phyloP scores from a whole-genome alignment of 306 rosid genomes.

The Prunus mongolica region DNA sequence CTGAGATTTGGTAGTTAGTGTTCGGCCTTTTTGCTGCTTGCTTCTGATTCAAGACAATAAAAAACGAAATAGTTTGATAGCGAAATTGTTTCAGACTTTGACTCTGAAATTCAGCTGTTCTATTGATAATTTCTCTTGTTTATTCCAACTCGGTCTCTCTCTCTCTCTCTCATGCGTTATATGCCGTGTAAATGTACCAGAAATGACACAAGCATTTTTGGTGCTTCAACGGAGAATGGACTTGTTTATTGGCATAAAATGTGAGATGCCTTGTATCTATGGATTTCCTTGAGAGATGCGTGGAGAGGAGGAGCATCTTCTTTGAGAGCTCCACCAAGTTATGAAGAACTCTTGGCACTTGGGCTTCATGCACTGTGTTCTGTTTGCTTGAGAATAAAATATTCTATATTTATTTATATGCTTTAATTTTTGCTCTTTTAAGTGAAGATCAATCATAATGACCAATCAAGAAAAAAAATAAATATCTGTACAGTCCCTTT shows the following conservation, averaged over 20 bases:
- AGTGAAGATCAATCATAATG: too few species aligned
- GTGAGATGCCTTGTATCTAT: neutral
- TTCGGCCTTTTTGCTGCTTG: neutral
- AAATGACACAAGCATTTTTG: neutral
- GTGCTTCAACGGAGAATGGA: neutral
- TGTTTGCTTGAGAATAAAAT: neutral
- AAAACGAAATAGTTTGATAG: neutral
- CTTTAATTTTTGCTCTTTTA: too few species aligned
- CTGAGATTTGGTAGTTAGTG: constrained; percentile 15
- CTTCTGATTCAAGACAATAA: neutral
- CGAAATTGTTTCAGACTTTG: neutral
- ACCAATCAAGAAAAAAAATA: too few species aligned
- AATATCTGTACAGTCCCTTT: neutral
- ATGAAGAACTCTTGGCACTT: neutral
- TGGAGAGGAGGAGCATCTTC: neutral
- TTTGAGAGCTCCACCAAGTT: constrained; percentile 16
- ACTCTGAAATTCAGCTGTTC: neutral
- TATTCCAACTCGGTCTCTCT: neutral
- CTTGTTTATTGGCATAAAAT: neutral
- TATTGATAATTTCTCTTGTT: neutral
- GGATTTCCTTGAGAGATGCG: neutral
- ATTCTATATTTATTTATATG: too few species aligned
- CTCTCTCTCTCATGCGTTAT: neutral
- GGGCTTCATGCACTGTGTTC: neutral
- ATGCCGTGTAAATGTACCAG: neutral